These are phyloP conservation scores for Cairneyella variabilis DNA, from an alignment of 495 filamentous ascomycete species.

Conservation along the genomic window DNA sequence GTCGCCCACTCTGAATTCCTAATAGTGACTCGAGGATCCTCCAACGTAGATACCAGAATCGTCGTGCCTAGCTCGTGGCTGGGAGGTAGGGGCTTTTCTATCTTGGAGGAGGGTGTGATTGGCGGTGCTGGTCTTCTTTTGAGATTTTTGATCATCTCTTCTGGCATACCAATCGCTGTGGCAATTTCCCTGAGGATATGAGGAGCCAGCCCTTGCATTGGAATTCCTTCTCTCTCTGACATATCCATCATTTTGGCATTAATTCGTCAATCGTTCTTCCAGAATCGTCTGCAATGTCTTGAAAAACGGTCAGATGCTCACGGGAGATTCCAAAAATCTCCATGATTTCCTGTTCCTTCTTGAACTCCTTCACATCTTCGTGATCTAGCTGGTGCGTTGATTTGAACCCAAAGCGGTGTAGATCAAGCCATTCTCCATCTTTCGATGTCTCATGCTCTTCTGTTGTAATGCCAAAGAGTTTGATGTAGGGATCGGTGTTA, in stretches of 20 bases:
- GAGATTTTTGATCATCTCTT: background rate
- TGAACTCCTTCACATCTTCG: background rate
- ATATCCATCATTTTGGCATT: background rate
- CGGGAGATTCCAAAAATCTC: background rate
- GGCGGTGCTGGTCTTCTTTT: background rate
- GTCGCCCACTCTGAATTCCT: slow-evolving; percentile 22
- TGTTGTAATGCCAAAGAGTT: background rate
- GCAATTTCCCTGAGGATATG: background rate
- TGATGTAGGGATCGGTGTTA: background rate
- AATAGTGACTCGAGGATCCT: slow-evolving; percentile 1
- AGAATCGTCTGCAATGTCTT: background rate
- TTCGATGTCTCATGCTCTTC: background rate
- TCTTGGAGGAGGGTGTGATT: background rate
- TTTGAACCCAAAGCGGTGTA: background rate
- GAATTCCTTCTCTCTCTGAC: background rate
- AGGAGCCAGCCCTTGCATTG: background rate
- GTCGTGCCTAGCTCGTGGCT: background rate
- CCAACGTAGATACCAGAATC: background rate
- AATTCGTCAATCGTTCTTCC: background rate
- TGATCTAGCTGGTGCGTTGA: background rate
- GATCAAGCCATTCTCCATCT: background rate
- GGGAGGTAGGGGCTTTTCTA: background rate
- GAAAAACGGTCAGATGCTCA: background rate
- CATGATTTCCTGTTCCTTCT: slow-evolving; percentile 2
- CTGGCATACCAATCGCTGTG: background rate